Evolutionary conservation across 2,329 filamentous ascomycete genomes (phyloP), one percentile per base, ranked within the genome.

Genomic region (Aspergillus tamarii): DNA sequence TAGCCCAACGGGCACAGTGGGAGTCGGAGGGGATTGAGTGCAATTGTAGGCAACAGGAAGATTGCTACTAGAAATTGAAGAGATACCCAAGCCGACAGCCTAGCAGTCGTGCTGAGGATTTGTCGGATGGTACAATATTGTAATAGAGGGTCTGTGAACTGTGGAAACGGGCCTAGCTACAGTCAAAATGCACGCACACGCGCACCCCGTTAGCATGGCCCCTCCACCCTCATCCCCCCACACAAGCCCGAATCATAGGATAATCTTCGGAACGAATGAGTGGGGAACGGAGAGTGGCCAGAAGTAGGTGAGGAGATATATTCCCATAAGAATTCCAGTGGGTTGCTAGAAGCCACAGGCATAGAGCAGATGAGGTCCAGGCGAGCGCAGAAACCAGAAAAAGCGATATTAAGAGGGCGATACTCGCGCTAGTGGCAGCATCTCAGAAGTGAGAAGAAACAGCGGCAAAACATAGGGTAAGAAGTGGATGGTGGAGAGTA

Each of bases 141-240:
- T 59, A 30, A 46, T 36, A 46, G 23, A 57, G 39, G 45, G 14
- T 34, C 26, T 55, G 62, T 50, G 26, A 56, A 19, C 43, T 66
- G 52, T 46, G 39, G 60, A 46, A 57, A 58, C 48, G 57, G 56
- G 64, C 45, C 54, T 52, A 64, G 36, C 61, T 45, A 63, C 36
- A 63, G 16, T 50, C 48, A 46, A 60, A 59, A 62, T 60, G 53
- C 54, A 57, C 63, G 54, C 64, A 63, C 60, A 57, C 53, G 52
- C 32, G 39, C 23, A n/a, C 23, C 57, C 21, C 26, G 32, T 30
- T 58, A 53, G 46, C 8, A 50, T 50, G 46, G 3, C 4, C 45
- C 45, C 23, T 8, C 45, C 8, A 1, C 19, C 8, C 8, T n/a
- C 16, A 41, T 9, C 21, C 26, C 34, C 34, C 23, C 55, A 54